These are phyloP conservation scores for Rhizopogon rudus DNA, from an alignment of 768 basidiomycete genomes.

Conservation along the genomic window DNA sequence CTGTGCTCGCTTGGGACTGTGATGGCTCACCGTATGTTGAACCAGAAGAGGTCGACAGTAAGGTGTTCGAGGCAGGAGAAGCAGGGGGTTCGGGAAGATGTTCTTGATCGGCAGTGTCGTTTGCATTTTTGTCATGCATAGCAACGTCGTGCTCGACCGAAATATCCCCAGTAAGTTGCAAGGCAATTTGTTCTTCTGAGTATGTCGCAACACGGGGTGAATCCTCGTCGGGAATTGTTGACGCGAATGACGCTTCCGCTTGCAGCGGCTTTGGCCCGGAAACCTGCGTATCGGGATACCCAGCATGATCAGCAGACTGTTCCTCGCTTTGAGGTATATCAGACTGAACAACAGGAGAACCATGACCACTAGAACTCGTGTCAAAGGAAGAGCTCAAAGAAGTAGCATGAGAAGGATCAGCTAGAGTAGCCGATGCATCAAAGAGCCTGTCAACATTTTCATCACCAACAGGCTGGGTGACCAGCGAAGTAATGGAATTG, in stretches of 20 bases:
- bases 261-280: conserved; percentile 31
- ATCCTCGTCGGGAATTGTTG: conserved; percentile 48
- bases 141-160: conserved; percentile 11
- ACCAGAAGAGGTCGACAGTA: conserved; percentile 27
- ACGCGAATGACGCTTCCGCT: conserved; percentile 40
- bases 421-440: conserved; percentile 17
- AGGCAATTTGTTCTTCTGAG: conserved; percentile 19
- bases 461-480: conserved; percentile 15
- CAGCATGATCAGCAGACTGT: conserved; percentile 43
- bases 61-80: conserved; percentile 49
- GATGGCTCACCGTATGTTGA: conserved; percentile 43
- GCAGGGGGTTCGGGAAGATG: conserved; percentile 57
- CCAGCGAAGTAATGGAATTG: conserved; percentile 14
- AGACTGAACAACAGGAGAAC: conserved; percentile 37
- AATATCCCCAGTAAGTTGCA: conserved; percentile 12
- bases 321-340: conserved; percentile 34
- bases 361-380: conserved; percentile 46
- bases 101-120: conserved; percentile 28
- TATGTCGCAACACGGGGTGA: conserved; percentile 23
- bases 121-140: conserved; percentile 13
- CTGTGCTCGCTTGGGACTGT: conserved; percentile 21
- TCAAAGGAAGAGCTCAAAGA: conserved; percentile 29
- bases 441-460: conserved; percentile 16
- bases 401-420: conserved; percentile 28
- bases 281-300: conserved; percentile 41